A percentile compares a stretch with the other conserved stretches of the same genome.
Conservation (phyloP, 83 land plant genomes). For the Picea abies region DNA sequence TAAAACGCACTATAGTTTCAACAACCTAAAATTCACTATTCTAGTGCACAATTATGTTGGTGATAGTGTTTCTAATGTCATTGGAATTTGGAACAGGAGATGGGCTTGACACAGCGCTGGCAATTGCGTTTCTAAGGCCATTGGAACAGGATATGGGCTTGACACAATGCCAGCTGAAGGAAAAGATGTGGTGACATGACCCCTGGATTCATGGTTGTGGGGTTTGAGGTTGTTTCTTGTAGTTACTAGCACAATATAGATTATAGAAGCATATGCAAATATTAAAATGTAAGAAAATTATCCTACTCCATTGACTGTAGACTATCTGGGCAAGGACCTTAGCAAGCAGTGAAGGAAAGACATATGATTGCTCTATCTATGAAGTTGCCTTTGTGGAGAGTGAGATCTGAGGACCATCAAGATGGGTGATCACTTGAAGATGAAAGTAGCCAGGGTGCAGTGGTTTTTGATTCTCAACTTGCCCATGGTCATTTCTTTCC, state of each 20-base stretch:
- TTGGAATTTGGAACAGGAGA: too few relatives aligned
- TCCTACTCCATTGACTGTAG: conserved; percentile 41
- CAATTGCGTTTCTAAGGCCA: conserved; percentile 25
- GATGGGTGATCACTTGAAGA: conserved; percentile 63
- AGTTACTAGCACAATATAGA: conserved; percentile 35
- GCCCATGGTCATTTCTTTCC: conserved; percentile 57
- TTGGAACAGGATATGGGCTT: conserved; percentile 76
- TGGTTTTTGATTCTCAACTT: conserved; percentile 68
- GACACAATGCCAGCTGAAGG: conserved; percentile 31
- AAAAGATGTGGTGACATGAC: conserved; percentile 17
- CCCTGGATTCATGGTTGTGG: conserved; percentile 66
- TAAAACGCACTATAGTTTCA: conserved; percentile 55
- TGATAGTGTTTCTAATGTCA: conserved; percentile 25
- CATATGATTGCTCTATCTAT: conserved; percentile 45
- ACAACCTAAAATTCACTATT: conserved; percentile 78
- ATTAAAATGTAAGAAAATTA: conserved; percentile 49
- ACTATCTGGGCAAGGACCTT: conserved; percentile 14
- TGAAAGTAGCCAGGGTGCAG: conserved; percentile 64
- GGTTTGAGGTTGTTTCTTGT: conserved; percentile 69
- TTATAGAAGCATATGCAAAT: conserved; percentile 18
- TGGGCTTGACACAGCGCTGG: too few relatives aligned
- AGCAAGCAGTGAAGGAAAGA: conserved; percentile 39
- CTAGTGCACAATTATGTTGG: conserved; percentile 73
- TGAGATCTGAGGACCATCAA: conserved; percentile 68
- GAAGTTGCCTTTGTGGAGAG: conserved; percentile 62